Conservation (phyloP, 805 yeast genomes). For the Yamadazyma endophytica region DNA sequence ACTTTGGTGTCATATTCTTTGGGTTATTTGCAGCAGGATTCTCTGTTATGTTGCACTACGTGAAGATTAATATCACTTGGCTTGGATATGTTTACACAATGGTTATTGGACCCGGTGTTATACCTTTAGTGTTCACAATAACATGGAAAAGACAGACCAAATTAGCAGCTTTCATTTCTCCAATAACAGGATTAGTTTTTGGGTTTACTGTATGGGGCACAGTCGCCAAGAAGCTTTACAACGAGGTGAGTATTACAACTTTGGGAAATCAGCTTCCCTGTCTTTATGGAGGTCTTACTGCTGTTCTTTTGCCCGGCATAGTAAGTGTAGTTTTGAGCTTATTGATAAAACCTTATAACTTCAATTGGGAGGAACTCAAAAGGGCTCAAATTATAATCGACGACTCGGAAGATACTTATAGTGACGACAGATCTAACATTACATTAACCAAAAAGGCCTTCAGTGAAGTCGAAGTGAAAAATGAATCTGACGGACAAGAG, state of each 20-base stretch:
- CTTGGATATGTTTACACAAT: constrained; percentile 30
- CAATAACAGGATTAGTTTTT: constrained; percentile 23
- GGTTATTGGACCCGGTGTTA: constrained; percentile 36
- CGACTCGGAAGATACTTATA: constrained; percentile 5
- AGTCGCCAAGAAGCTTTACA: constrained; percentile 23
- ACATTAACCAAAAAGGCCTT: constrained; percentile 2
- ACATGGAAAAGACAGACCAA: constrained; percentile 29
- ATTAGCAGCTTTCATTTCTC: constrained; percentile 26
- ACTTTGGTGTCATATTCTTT: constrained; percentile 35
- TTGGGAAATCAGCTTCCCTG: constrained; percentile 30
- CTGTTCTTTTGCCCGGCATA: constrained; percentile 29
- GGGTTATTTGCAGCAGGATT: constrained; percentile 35
- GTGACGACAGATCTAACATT: neutral
- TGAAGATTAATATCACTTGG: constrained; percentile 26
- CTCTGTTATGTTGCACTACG: constrained; percentile 32
- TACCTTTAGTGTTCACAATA: constrained; percentile 29
- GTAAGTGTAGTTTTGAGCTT: constrained; percentile 22
- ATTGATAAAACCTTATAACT: constrained; percentile 19
- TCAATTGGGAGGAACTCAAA: constrained; percentile 25
- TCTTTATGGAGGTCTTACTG: constrained; percentile 29
- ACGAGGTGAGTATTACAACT: constrained; percentile 20
- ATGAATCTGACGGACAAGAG: too few species aligned
- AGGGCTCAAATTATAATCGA: constrained; percentile 16
- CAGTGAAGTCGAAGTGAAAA: neutral
- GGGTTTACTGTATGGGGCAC: constrained; percentile 30